Base-by-base conservation (phyloP, 345 rosid genomes). In the Gynandropsis gynandra region DNA sequence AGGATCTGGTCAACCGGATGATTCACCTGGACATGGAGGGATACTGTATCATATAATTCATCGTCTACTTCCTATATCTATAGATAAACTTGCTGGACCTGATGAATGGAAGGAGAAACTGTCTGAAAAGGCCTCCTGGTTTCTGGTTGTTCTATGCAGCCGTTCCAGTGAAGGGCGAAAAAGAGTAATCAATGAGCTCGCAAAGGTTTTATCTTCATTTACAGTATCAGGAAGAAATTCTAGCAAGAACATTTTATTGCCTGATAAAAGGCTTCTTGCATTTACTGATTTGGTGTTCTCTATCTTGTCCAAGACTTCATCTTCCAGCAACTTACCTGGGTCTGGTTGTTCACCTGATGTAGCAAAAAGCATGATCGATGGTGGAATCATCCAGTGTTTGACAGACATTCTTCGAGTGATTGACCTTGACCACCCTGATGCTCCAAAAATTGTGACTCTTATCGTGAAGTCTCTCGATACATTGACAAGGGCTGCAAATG, bases 361-460 rank as follows among this genome's bases (percentile, higher is more conserved):
- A 52, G 96, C 98, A 40, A 90, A 82, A 73, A 74, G 87, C 76
- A 87, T 90, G 98, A 87, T 87, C 47, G 96, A 87, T 59, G 95
- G 92, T 35, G 85, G 96, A 47, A 79, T 83, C 77, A 87, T 82
- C 40, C 85, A 65, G 60, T 84, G 80, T 69, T 58, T 90, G 39
- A 84, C 92, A 29, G 72, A 72, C 68, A 77, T 90, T 75, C 87
- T 90, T 66, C 78, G 80, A 56, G 95, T 76, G 59, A 72, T 90
- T 54, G 98, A 90, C 73, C 74, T 90, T 50, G 98, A 90, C 65
- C 95, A 90, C 79, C 96, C 96, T 49, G 89, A 90, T 71, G 86
- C 98, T 67, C 85, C 96, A 8, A 90, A 84, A 62, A 72, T 76
- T 72, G 92, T 84, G 37, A 83, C 78, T 63, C 87, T 90, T 73